Conservation (phyloP, 108 stramenopile species). For the Skeletonema marinoi region DNA sequence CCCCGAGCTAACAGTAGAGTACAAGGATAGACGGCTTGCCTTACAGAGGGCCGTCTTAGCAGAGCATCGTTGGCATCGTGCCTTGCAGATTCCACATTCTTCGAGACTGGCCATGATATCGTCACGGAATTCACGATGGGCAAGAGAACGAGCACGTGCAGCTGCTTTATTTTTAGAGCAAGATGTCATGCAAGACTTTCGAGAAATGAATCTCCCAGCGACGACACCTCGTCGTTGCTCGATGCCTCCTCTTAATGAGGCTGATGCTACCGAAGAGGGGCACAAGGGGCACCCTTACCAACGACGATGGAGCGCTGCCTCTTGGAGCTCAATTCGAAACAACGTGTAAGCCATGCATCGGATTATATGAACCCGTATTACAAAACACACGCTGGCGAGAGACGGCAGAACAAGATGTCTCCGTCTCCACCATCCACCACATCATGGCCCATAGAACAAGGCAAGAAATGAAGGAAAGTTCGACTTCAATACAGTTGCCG, state of each 20-base stretch:
- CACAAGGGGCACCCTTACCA: too few relatives aligned
- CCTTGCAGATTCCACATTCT: not conserved
- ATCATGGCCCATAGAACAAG: too few relatives aligned
- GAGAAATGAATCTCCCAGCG: not conserved
- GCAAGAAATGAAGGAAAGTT: too few relatives aligned
- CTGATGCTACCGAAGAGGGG: too few relatives aligned
- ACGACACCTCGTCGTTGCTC: not conserved
- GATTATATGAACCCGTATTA: too few relatives aligned
- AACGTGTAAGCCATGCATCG: too few relatives aligned
- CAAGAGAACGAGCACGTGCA: slow-evolving; percentile 3
- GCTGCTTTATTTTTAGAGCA: slow-evolving; percentile 11
- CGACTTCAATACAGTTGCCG: too few relatives aligned
- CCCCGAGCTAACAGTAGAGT: slow-evolving; percentile 7
- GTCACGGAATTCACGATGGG: slow-evolving; percentile 4
- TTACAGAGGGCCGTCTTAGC: not conserved
- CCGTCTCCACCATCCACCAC: too few relatives aligned
- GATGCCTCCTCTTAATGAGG: not conserved
- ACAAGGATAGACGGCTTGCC: not conserved
- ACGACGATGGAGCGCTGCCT: too few relatives aligned
- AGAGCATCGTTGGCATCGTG: slow-evolving; percentile 4
- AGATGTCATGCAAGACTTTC: slow-evolving; percentile 1
- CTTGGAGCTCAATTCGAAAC: too few relatives aligned
- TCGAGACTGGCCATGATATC: slow-evolving; percentile 13
- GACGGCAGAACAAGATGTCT: too few relatives aligned
- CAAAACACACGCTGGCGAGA: too few relatives aligned